phyloP scores from a whole-genome alignment of 2,329 filamentous ascomycete species.

The Tolypocladium album region DNA sequence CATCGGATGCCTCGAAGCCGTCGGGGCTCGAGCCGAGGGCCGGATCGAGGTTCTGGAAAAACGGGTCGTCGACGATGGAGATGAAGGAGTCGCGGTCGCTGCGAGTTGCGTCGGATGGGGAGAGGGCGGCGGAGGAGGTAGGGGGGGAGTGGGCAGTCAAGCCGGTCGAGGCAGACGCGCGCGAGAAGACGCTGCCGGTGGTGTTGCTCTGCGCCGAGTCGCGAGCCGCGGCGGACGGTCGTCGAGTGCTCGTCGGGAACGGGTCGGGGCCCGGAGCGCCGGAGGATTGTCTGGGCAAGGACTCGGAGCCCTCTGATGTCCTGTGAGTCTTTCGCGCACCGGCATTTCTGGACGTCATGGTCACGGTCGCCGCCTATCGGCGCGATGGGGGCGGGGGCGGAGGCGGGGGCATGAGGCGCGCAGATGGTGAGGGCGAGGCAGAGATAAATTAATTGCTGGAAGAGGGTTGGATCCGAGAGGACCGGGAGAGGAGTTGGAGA shows the following conservation, averaged over 20 bases:
- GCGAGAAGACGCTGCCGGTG: constrained; percentile 9
- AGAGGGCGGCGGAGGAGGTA: constrained; percentile 8
- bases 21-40: constrained; percentile 14
- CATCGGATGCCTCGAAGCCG: constrained; percentile 11
- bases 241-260: not conserved
- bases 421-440: not conserved
- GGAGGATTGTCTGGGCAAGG: constrained; percentile 5
- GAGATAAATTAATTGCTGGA: not conserved
- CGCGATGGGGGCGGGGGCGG: constrained; percentile 9
- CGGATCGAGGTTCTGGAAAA: constrained; percentile 36
- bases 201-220: constrained; percentile 11
- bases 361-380: constrained; percentile 19
- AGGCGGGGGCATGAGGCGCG: constrained; percentile 12
- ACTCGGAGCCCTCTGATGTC: constrained; percentile 7
- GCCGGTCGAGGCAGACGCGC: constrained; percentile 3
- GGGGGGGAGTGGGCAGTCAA: constrained; percentile 3
- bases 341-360: constrained; percentile 11
- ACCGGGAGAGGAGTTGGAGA: constrained; percentile 3
- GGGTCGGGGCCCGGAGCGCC: constrained; percentile 1
- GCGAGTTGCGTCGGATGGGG: constrained; percentile 12
- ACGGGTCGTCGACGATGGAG: constrained; percentile 45
- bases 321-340: constrained; percentile 12
- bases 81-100: constrained; percentile 35
- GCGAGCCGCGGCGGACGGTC: constrained; percentile 9
- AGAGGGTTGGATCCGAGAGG: constrained; percentile 6